Base-by-base conservation (phyloP, 768 basidiomycete genomes). In the Phlegmacium glaucopus region DNA sequence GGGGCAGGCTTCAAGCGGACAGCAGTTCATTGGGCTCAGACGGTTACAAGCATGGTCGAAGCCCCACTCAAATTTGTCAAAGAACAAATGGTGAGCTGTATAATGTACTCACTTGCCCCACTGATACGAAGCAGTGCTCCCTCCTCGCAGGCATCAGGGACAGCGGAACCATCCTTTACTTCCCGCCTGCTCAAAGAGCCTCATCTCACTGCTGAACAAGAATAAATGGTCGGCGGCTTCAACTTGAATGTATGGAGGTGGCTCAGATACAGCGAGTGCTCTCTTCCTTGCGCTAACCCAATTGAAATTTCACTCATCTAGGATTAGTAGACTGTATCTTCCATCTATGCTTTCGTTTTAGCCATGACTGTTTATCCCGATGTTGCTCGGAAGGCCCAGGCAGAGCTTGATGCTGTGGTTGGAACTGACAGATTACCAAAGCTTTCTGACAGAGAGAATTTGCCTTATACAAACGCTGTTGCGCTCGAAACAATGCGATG, bases 1-100 rank as follows among this genome's bases (percentile, higher is more conserved):
- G 81, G 81, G 4, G 76, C 76, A 9, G 64, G 64, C 0, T 82
- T 82, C 67, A 72, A 81, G n/a, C n/a, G n/a, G n/a, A n/a, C n/a
- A n/a, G n/a, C n/a, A n/a, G n/a, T n/a, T n/a, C n/a, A n/a, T n/a
- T n/a, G n/a, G n/a, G n/a, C n/a, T n/a, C 56, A 52, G 17, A 71
- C 70, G 3, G 60, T 77, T 10, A 49, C 64, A 13, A 63, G 65
- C 18, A 72, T 79, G 75, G 71, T 71, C 6, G 72, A 79, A 22
- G 58, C 61, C 5, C 79, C 79, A 3, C 69, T 74, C 47, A 51
- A 61, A 26, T 71, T 64, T 42, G 75, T 75, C 8, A 75, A 77
- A 50, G 49, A 69, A 5, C 67, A 72, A 55, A 65, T 80, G 60
- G 79, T 79, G 30, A 13, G 9, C 9, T 13, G 30, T 13, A 13